Evolutionary conservation across 2,329 filamentous ascomycete species (phyloP).

Genomic region (Cercospora sojina): DNA sequence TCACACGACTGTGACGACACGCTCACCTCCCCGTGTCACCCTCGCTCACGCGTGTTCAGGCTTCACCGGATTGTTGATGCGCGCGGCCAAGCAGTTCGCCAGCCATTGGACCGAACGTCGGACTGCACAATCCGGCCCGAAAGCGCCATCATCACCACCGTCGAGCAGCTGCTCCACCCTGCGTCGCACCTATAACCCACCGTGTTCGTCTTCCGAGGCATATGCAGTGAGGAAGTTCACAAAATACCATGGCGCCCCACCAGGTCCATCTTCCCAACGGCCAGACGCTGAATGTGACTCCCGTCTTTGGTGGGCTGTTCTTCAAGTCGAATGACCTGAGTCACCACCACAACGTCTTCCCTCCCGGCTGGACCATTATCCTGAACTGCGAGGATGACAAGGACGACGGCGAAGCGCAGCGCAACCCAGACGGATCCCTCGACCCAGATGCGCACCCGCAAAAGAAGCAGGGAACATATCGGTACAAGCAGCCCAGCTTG

Average conservation of each 20-base stretch:
- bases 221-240: background rate
- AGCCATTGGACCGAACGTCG: background rate
- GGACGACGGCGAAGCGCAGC: constrained; percentile 36
- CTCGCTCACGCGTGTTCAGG: background rate
- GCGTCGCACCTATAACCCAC: background rate
- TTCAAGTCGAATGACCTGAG: constrained; percentile 82
- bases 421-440: constrained; percentile 13
- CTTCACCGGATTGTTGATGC: background rate
- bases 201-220: background rate
- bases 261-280: constrained; percentile 80
- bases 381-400: constrained; percentile 66
- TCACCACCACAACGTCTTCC: constrained; percentile 67
- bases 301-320: constrained; percentile 86
- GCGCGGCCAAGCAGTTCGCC: background rate
- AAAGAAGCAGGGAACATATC: constrained; percentile 52
- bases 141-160: background rate
- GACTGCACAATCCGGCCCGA: background rate
- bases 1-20: background rate
- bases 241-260: constrained; percentile 42
- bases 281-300: constrained; percentile 74
- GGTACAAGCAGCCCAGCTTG: constrained; percentile 73
- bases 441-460: constrained; percentile 19
- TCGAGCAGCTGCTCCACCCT: background rate
- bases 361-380: constrained; percentile 86
- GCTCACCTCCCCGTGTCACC: background rate